Base-by-base conservation (phyloP, 371 early-diverging fungal species). In the Smittium culicis region DNA sequence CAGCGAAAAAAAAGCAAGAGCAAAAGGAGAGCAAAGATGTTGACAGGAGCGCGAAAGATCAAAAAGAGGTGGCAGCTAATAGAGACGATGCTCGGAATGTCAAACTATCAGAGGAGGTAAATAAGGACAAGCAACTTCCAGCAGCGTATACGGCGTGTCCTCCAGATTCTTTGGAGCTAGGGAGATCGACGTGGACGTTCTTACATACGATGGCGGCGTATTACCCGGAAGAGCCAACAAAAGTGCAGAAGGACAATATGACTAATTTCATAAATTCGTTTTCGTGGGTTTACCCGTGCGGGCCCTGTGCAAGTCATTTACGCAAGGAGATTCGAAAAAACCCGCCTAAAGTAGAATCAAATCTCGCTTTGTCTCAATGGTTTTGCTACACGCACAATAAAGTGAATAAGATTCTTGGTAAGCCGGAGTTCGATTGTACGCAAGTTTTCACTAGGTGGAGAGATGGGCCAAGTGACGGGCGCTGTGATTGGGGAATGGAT, bases 191-290 rank as follows among this genome's bases (percentile, higher is more conserved):
- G 0, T 99, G 99, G 99, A 94, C 96, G 1, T 90, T 98, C 69
- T 79, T 99, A 54, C 99, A 99, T 77, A 97, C 98, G 0, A 91
- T 96, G 84, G 97, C 97, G 16, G 93, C 98, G 0, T 94, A 95
- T 77, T 99, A 96, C 74, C 99, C 99, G 0, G 88, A 91, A 25
- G 74, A 79, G 20, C 96, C 99, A 0, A 85, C 88, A 0, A 69
- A 74, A 1, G 75, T 80, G 54, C 88, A 98, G 70, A 88, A 92
- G 81, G 75, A 78, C 28, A 81, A 82, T 65, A 89, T 93, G 86
- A 68, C 77, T 66, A 71, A 79, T 0, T 83, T 94, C 59, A 73
- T 93, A 54, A 69, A 76, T 24, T 81, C 89, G 2, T 87, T 99
- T 70, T 80, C 94, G 17, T 79, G 88, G 34, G 81, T 98, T 67